phyloP scores from a whole-genome alignment of 2,329 filamentous ascomycete species.

The Neopestalotiopsis rosae region DNA sequence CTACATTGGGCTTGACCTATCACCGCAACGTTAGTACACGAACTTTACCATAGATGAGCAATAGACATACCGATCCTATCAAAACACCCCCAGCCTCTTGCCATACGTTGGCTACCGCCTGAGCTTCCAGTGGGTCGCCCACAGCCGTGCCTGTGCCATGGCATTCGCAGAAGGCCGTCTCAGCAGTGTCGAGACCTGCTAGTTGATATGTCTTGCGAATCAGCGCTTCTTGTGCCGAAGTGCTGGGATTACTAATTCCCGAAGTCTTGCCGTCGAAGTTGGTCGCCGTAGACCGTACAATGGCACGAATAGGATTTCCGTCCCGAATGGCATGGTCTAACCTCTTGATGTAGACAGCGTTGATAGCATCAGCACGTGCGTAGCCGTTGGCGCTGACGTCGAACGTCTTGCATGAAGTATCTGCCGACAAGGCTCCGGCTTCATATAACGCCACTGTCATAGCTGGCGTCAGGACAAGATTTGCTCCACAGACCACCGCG shows the following conservation, averaged over 20 bases:
- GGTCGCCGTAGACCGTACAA: slow-evolving; percentile 30
- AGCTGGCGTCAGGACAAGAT: slow-evolving; percentile 34
- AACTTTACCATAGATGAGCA: not conserved
- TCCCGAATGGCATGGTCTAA: slow-evolving; percentile 46
- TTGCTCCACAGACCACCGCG: slow-evolving; percentile 37
- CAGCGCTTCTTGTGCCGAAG: slow-evolving; percentile 2
- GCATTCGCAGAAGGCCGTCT: slow-evolving; percentile 14
- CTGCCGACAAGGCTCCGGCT: slow-evolving; percentile 25
- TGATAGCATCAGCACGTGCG: slow-evolving; percentile 47
- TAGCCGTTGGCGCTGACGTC: slow-evolving; percentile 49
- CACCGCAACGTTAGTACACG: not conserved
- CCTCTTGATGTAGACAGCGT: slow-evolving; percentile 45
- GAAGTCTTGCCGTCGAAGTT: slow-evolving; percentile 9
- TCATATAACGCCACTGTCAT: slow-evolving; percentile 20
- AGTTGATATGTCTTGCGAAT: slow-evolving; percentile 5
- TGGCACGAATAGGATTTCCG: slow-evolving; percentile 40
- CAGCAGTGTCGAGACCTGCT: slow-evolving; percentile 4
- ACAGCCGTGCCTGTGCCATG: slow-evolving; percentile 17
- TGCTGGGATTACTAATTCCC: slow-evolving; percentile 3
- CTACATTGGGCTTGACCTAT: slow-evolving; percentile 39
- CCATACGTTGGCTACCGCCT: slow-evolving; percentile 26
- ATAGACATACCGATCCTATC: not conserved
- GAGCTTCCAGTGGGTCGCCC: slow-evolving; percentile 14
- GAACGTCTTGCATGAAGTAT: slow-evolving; percentile 33
- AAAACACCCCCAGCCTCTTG: slow-evolving; percentile 26